phyloP scores from a whole-genome alignment of 78 protist species.

The Pigoraptor vietnamica region DNA sequence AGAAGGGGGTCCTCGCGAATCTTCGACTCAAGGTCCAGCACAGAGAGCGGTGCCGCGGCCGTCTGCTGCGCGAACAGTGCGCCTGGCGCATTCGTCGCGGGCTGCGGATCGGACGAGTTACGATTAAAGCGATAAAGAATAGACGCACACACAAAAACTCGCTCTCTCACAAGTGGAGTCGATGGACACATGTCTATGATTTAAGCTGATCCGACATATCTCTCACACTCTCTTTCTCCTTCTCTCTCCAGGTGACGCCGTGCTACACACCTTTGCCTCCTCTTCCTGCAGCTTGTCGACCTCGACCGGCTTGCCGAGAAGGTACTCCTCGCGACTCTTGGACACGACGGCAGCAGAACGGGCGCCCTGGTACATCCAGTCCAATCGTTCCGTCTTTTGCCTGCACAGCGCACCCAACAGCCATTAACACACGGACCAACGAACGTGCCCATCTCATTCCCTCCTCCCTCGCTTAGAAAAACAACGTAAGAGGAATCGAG shows the following conservation, averaged over 20 bases:
- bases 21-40: conserved; percentile 20
- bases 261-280: background rate
- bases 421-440: too few relatives aligned
- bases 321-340: conserved; percentile 34
- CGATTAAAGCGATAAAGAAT: too few relatives aligned
- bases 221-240: too few relatives aligned
- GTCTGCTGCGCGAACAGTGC: background rate
- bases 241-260: too few relatives aligned
- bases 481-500: too few relatives aligned
- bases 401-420: conserved; percentile 3
- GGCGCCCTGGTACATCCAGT: conserved; percentile 66
- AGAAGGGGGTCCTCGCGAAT: conserved; percentile 49
- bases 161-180: too few relatives aligned
- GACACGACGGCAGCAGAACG: conserved; percentile 5
- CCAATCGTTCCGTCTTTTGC: conserved; percentile 32
- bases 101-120: too few relatives aligned
- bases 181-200: too few relatives aligned
- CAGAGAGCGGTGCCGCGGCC: background rate
- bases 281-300: conserved; percentile 16
- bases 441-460: too few relatives aligned
- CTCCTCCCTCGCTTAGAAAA: too few relatives aligned
- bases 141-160: background rate
- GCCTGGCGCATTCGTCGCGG: background rate
- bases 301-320: conserved; percentile 42
- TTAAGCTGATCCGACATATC: too few relatives aligned